A percentile compares a stretch with the other conserved stretches of the same genome.
These are phyloP conservation scores for Suillus placidus DNA, from an alignment of 768 basidiomycete species.

Conservation along the genomic window DNA sequence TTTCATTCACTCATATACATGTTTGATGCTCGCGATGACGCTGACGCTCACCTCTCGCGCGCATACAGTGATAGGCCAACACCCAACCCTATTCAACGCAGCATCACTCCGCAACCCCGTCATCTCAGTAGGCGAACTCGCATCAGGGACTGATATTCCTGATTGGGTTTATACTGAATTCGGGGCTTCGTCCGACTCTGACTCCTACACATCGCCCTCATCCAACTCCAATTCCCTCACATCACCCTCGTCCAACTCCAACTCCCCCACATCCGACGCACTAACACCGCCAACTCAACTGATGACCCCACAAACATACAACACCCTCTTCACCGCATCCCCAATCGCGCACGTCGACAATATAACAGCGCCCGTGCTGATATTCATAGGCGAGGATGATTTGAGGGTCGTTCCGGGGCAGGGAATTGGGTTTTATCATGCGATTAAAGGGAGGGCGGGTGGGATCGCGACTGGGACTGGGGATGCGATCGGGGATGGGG, in stretches of 20 bases:
- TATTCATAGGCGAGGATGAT: slow-evolving; percentile 25
- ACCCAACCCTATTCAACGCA: slow-evolving; percentile 64
- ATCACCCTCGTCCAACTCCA: not conserved
- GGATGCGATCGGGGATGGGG: not conserved
- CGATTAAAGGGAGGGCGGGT: not conserved
- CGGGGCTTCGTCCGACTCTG: slow-evolving; percentile 30
- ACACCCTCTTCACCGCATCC: slow-evolving; percentile 48
- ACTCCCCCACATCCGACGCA: not conserved
- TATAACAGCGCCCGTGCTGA: slow-evolving; percentile 56
- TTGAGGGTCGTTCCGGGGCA: not conserved
- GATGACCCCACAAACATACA: slow-evolving; percentile 50
- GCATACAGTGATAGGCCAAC: slow-evolving; percentile 59
- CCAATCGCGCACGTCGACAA: slow-evolving; percentile 57
- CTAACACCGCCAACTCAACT: slow-evolving; percentile 14
- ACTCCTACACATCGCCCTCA: not conserved
- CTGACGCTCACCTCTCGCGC: not conserved
- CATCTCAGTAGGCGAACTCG: slow-evolving; percentile 57
- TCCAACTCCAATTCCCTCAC: not conserved
- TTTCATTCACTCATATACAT: not conserved
- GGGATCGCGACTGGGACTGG: too few species aligned
- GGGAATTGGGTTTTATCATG: not conserved
- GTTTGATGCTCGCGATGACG: too few species aligned
- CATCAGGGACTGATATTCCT: slow-evolving; percentile 59
- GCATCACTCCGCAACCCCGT: slow-evolving; percentile 72
- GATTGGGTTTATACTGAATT: slow-evolving; percentile 62